Percentiles rank a stretch among this genome's conserved stretches.
phyloP scores from a whole-genome alignment of 1,284 basidiomycete genomes.

The Cutaneotrichosporon arboriforme region DNA sequence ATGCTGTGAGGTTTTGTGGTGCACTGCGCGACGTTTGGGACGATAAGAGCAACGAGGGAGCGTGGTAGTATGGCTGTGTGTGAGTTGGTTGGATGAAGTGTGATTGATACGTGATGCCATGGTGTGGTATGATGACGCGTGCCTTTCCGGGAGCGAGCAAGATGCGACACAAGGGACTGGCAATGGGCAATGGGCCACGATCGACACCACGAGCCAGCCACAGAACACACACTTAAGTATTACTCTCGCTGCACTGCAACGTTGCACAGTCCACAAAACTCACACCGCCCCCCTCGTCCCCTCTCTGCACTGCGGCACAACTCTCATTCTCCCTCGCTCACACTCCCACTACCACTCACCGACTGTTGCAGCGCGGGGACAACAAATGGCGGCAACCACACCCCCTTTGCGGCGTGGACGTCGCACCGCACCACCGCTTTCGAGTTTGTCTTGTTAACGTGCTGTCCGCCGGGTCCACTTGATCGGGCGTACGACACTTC shows the following conservation, averaged over 20 bases:
- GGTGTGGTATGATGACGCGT: no score
- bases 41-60: constrained; percentile 36
- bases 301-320: not conserved
- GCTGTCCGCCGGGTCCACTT: constrained; percentile 47
- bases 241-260: no score
- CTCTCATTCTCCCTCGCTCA: not conserved
- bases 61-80: constrained; percentile 38
- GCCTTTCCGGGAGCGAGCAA: no score
- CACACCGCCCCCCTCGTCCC: not conserved
- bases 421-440: constrained; percentile 41
- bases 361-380: constrained; percentile 29
- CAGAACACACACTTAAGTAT: no score
- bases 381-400: constrained; percentile 43
- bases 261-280: not conserved
- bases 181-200: no score
- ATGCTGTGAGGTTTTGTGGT: constrained; percentile 29
- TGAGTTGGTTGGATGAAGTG: constrained; percentile 2
- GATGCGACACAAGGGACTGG: no score
- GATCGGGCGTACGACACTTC: constrained; percentile 37
- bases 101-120: no score
- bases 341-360: constrained; percentile 23
- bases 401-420: constrained; percentile 23
- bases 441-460: constrained; percentile 48
- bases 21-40: constrained; percentile 38
- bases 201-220: no score